A percentile compares a stretch with the other conserved stretches of the same genome.
Conservation (phyloP, 306 rosid species). For the Alnus rubra region DNA sequence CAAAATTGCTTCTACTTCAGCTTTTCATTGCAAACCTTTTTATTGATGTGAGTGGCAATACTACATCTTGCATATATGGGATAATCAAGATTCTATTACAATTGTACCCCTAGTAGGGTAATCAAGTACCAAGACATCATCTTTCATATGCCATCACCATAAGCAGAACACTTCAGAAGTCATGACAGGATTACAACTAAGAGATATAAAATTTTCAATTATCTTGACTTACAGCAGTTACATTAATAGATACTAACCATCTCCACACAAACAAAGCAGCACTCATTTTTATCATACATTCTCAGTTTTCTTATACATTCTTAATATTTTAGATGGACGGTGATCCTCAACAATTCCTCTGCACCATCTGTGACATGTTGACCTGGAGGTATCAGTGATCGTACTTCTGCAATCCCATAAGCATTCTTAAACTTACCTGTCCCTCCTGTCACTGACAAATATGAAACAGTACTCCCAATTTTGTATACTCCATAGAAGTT, state of each 20-base stretch:
- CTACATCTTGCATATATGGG: background rate
- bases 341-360: constrained; percentile 75
- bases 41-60: background rate
- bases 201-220: background rate
- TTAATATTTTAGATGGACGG: constrained; percentile 59
- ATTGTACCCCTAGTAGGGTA: background rate
- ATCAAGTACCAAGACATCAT: background rate
- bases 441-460: constrained; percentile 72
- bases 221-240: constrained; percentile 2
- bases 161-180: constrained; percentile 7
- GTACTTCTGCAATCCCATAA: constrained; percentile 69
- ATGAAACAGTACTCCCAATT: constrained; percentile 52
- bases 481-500: constrained; percentile 42
- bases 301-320: constrained; percentile 14
- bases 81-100: background rate
- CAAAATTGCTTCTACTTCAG: background rate
- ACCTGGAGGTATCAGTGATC: constrained; percentile 73
- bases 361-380: constrained; percentile 81
- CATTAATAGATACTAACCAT: constrained; percentile 1
- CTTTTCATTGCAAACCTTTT: background rate
- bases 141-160: background rate
- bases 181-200: constrained; percentile 12
- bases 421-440: constrained; percentile 82
- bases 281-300: constrained; percentile 1
- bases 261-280: constrained; percentile 18